Conservation (phyloP, 495 filamentous ascomycete species). For the Letharia lupina region DNA sequence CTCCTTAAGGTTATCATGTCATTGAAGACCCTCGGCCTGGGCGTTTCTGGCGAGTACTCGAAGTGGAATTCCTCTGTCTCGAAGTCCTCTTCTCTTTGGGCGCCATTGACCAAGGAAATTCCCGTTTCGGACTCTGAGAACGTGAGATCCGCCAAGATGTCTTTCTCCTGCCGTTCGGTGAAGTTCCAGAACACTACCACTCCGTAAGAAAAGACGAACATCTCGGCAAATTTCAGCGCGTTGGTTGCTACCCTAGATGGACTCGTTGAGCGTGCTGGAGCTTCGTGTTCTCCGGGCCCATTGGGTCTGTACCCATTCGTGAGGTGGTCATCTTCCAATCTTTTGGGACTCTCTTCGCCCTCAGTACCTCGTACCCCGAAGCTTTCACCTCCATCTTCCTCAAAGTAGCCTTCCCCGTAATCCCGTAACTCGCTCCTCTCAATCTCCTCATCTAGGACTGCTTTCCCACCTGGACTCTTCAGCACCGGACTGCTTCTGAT, state of each 20-base stretch:
- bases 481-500: slow-evolving; percentile 81
- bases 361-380: slow-evolving; percentile 30
- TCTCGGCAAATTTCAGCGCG: slow-evolving; percentile 72
- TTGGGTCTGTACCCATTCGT: slow-evolving; percentile 15
- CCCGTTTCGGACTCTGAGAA: slow-evolving; percentile 63
- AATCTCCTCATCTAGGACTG: slow-evolving; percentile 89
- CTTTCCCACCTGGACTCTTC: slow-evolving; percentile 88
- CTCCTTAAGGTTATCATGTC: slow-evolving; percentile 97
- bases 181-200: slow-evolving; percentile 99
- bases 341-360: slow-evolving; percentile 28
- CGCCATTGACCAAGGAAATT: slow-evolving; percentile 56
- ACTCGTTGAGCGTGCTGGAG: slow-evolving; percentile 26
- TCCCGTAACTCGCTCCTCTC: slow-evolving; percentile 84
- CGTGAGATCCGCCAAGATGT: slow-evolving; percentile 88
- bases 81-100: slow-evolving; percentile 75
- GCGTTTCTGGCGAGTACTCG: slow-evolving; percentile 80
- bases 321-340: slow-evolving; percentile 27
- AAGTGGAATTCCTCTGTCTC: slow-evolving; percentile 98
- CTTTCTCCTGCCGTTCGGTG: slow-evolving; percentile 89
- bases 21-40: slow-evolving; percentile 86
- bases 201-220: slow-evolving; percentile 97
- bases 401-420: slow-evolving; percentile 82
- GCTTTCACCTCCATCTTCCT: slow-evolving; percentile 42
- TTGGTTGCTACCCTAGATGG: slow-evolving; percentile 52
- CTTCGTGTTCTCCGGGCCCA: slow-evolving; percentile 18